Evolutionary conservation across 352 stramenopile species (phyloP).

Genomic region (Pythium volutum): DNA sequence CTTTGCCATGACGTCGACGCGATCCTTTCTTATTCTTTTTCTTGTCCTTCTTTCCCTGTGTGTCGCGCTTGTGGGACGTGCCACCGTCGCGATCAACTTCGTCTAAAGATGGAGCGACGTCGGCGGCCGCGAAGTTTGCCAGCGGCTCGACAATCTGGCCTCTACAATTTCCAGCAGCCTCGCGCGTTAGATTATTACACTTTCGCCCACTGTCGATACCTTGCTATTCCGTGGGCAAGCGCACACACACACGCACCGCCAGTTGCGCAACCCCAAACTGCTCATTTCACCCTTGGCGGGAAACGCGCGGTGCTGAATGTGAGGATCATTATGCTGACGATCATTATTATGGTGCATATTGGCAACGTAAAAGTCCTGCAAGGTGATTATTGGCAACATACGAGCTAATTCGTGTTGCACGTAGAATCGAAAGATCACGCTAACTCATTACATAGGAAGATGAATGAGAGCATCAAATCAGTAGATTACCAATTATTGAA

Average conservation of each 20-base stretch:
- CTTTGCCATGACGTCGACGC: not conserved
- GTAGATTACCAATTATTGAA: too few relatives aligned
- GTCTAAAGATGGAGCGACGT: not conserved
- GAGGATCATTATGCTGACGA: too few relatives aligned
- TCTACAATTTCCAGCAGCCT: conserved; percentile 1
- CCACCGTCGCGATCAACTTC: not conserved
- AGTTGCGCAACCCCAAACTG: conserved; percentile 34
- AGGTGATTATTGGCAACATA: too few relatives aligned
- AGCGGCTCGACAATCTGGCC: conserved; percentile 32
- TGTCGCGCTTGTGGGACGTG: conserved; percentile 4
- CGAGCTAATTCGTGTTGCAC: too few relatives aligned
- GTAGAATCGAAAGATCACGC: too few relatives aligned
- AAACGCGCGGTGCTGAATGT: too few relatives aligned
- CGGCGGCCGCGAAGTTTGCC: conserved; percentile 12
- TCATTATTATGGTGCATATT: too few relatives aligned
- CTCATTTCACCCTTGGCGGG: not conserved
- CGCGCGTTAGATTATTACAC: not conserved
- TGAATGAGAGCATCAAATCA: too few relatives aligned
- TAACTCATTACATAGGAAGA: too few relatives aligned
- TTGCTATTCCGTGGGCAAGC: not conserved
- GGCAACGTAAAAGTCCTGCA: too few relatives aligned
- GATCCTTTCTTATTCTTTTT: conserved; percentile 22
- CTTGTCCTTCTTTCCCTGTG: conserved; percentile 32
- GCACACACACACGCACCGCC: conserved; percentile 26
- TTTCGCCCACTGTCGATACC: not conserved